These are phyloP conservation scores for Blastomyces silverae DNA, from an alignment of 2,329 filamentous ascomycete species.

Conservation along the genomic window DNA sequence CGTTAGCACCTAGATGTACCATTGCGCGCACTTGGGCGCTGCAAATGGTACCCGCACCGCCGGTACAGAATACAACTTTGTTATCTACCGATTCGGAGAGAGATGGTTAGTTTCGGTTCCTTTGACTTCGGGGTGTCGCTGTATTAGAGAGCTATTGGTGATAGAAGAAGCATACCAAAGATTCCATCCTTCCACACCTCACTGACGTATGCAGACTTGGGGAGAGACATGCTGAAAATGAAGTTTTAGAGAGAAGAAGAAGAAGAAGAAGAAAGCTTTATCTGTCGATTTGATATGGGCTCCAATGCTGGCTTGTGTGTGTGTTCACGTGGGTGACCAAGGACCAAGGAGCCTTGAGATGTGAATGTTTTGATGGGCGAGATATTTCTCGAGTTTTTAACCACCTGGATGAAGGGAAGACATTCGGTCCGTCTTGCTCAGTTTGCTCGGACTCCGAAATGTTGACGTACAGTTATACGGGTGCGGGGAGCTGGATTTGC, in stretches of 20 bases:
- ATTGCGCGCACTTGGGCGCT: conserved; percentile 87
- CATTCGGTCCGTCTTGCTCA: background rate
- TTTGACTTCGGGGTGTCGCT: background rate
- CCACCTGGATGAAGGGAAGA: background rate
- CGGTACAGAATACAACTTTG: conserved; percentile 91
- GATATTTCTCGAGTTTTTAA: background rate
- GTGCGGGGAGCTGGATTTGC: background rate
- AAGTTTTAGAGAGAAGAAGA: background rate
- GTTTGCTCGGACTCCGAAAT: background rate
- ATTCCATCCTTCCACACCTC: conserved; percentile 80
- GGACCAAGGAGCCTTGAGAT: background rate
- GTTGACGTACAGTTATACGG: background rate
- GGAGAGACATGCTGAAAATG: conserved; percentile 53
- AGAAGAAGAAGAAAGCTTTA: background rate
- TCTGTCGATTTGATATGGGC: background rate
- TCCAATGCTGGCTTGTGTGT: background rate
- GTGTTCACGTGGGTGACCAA: background rate
- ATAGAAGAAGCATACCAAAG: conserved; percentile 55
- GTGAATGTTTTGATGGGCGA: background rate
- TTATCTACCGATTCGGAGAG: conserved; percentile 49
- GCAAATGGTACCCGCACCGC: conserved; percentile 88
- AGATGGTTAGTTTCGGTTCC: background rate
- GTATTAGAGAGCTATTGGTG: background rate
- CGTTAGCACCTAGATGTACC: conserved; percentile 84
- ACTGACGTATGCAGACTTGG: conserved; percentile 70